These are phyloP conservation scores for Kodamaea arcana DNA, from an alignment of 1,139 yeast genomes.

Conservation along the genomic window DNA sequence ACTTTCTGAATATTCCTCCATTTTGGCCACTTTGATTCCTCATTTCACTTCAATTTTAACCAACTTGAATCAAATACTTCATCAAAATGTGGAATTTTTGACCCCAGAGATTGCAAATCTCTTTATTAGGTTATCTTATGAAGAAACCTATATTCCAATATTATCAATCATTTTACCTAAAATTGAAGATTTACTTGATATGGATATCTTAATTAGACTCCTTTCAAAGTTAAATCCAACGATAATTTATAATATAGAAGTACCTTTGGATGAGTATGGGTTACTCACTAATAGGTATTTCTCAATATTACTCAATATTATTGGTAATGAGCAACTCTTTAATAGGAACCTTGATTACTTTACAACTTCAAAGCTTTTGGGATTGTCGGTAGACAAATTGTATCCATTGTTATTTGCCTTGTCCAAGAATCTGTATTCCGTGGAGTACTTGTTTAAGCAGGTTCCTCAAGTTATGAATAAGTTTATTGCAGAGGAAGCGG, in stretches of 20 bases:
- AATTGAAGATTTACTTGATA: constrained; percentile 15
- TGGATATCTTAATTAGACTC: constrained; percentile 19
- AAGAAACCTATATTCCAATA: constrained; percentile 7
- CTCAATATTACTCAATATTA: constrained; percentile 27
- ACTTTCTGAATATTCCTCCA: neutral
- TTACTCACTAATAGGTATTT: constrained; percentile 20
- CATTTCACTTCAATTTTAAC: neutral
- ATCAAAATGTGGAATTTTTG: constrained; percentile 3
- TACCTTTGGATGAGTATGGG: constrained; percentile 17
- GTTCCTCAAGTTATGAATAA: constrained; percentile 24
- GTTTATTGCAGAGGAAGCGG: constrained; percentile 8
- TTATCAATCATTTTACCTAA: constrained; percentile 1
- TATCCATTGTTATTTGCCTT: constrained; percentile 21
- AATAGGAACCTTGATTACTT: constrained; percentile 12
- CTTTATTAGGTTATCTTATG: constrained; percentile 14
- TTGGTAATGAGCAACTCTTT: constrained; percentile 20
- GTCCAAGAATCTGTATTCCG: constrained; percentile 22
- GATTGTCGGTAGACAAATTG: constrained; percentile 24
- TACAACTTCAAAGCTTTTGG: constrained; percentile 15
- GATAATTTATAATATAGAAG: constrained; percentile 13
- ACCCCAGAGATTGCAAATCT: constrained; percentile 18
- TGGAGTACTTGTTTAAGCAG: constrained; percentile 21
- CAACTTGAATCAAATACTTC: neutral
- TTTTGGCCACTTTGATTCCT: neutral
- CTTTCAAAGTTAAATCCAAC: constrained; percentile 18